Evolutionary conservation across 805 yeast genomes (phyloP), one percentile per base, ranked within the genome.

Genomic region (Ogataea chonburiensis): DNA sequence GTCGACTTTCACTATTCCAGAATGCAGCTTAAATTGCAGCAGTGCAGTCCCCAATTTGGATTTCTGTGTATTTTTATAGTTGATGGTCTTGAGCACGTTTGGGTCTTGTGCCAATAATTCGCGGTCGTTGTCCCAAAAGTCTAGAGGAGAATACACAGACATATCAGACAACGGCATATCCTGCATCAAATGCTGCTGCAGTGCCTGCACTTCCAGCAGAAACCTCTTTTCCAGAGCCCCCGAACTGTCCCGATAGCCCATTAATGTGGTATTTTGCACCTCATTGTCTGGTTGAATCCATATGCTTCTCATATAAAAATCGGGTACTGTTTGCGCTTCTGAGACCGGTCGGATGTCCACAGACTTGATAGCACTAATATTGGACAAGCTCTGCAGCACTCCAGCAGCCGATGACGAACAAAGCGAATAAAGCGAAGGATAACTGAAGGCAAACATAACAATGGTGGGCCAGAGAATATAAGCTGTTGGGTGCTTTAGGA

Each of bases 401-500:
- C 40, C 22, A 19, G 38, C 22, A 7, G 46, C 49, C 5, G 63
- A 50, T 9, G 59, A 46, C n/a, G 59, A 49, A 31, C 52, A 55
- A 3, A 64, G 34, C 9, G 67, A 45, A 46, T 68, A 66, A 9
- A 75, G 47, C 0, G 77, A 52, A 2, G 79, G 78, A 46, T 73
- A 76, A 7, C 78, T 63, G 15, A 76, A 40, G 4, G 71, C 54
- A 39, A 76, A 69, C 7, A 68, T 64, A 2, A 73, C 38, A 3
- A 76, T 52, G 3, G 70, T 60, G 1, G 81, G 79, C 63, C 71
- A 60, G 7, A 77, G 58, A 17, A 76, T 76, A 47, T 62, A 70
- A 3, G 54, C 46, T 18, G 64, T 49, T 5, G 75, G 76, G 25
- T 59, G 56, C 42, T 46, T 56, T 13, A 64, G 50, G n/a, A 70